phyloP scores from a whole-genome alignment of 441 rosid species.

The Populus hybrid region DNA sequence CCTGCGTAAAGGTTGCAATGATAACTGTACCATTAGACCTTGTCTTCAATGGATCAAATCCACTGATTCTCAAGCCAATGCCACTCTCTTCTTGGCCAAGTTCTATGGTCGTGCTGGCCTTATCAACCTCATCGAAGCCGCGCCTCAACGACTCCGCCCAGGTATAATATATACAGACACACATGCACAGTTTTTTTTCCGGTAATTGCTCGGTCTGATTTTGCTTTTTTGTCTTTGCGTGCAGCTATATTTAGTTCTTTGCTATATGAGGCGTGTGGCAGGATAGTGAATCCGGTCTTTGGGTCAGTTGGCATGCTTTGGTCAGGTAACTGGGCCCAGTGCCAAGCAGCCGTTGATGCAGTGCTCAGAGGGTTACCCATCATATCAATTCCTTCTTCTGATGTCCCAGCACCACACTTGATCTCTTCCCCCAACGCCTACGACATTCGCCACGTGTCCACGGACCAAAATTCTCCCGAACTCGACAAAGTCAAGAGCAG shows the following conservation, averaged over 20 bases:
- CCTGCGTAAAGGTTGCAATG: conserved; percentile 52
- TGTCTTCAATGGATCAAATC: conserved; percentile 54
- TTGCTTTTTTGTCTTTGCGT: conserved; percentile 5
- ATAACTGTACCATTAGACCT: conserved; percentile 43
- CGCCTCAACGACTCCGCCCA: conserved; percentile 40
- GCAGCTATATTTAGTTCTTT: conserved; percentile 50
- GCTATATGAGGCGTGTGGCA: conserved; percentile 57
- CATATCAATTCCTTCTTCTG: conserved; percentile 18
- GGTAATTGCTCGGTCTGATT: background rate
- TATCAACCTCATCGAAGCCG: conserved; percentile 47
- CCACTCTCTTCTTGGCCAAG: conserved; percentile 59
- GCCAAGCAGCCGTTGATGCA: conserved; percentile 49
- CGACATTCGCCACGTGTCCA: conserved; percentile 47
- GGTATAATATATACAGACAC: conserved; percentile 23
- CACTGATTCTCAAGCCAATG: conserved; percentile 51
- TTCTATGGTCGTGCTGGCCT: conserved; percentile 66
- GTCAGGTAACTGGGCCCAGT: conserved; percentile 49
- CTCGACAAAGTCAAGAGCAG: conserved; percentile 16
- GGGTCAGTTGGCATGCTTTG: conserved; percentile 53
- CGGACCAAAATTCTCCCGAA: conserved; percentile 13
- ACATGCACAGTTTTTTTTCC: background rate
- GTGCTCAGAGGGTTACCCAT: conserved; percentile 41
- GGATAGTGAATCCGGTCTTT: conserved; percentile 46
- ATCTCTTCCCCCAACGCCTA: conserved; percentile 27
- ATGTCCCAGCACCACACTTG: conserved; percentile 18